Base-by-base conservation (phyloP, 805 yeast genomes). In the Cyberlindnera maritima region DNA sequence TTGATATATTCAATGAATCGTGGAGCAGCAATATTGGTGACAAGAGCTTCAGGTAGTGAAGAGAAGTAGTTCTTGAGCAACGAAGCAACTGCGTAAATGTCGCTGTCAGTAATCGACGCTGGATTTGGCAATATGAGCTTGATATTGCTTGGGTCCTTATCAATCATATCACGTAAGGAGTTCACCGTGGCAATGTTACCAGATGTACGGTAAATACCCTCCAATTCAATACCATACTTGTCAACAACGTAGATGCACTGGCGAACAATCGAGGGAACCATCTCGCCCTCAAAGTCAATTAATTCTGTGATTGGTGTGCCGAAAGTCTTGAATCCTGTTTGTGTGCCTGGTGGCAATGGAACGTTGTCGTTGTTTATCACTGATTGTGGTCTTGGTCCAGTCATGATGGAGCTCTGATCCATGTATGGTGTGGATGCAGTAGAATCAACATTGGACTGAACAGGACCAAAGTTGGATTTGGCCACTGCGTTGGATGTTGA, bases 231-330 rank as follows among this genome's bases (percentile, higher is more conserved):
- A 2, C 99, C 99, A 62, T 85, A 83, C 35, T 75, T 76, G 61
- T 94, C 98, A 31, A 94, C 82, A 8, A 91, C 84, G 53, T 83
- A 84, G 43, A 92, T 86, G 72, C 97, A 91, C 61, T 84, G 88
- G 53, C 84, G 83, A 11, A 94, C 99, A 41, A 94, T 79, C 15
- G 85, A 76, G 1, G 99, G 99, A 5, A 94, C 97, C 65, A 88
- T 84, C 54, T 88, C 96, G 45, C 90, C 92, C 52, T 95, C 97
- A 55, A 77, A 81, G 51, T 83, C 85, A 17, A 90, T 80, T 37
- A 88, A 68, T 10, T 74, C 80, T 48, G 85, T 95, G n/a, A 94
- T 74, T 1, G 96, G 84, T 0, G 84, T 81, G 0, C 97, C 97
- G 67, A 88, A 94, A 0, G 96, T 81, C 31, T 75, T 72, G 46